These are phyloP conservation scores for Talaromyces adpressus DNA, from an alignment of 495 filamentous ascomycete genomes.

Conservation along the genomic window DNA sequence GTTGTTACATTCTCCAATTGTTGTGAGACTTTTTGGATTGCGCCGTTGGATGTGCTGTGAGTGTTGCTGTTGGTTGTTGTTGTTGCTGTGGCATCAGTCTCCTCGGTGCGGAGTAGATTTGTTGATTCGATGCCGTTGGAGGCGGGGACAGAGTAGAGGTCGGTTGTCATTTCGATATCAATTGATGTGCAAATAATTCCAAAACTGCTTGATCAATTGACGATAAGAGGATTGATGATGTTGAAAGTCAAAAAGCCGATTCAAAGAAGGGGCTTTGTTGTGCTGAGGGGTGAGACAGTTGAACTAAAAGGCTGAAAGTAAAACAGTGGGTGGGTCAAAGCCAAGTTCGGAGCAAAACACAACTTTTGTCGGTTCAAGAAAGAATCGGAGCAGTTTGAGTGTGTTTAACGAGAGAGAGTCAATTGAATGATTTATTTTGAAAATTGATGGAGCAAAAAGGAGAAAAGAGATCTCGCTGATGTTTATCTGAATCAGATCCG, in stretches of 20 bases:
- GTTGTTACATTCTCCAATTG: conserved; percentile 18
- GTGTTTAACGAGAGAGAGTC: not conserved
- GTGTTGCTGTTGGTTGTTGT: not conserved
- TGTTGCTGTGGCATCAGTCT: conserved; percentile 1
- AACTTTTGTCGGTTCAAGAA: not conserved
- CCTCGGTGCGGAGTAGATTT: not conserved
- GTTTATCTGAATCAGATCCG: not conserved
- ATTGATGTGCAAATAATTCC: too few species aligned
- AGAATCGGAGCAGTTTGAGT: not conserved
- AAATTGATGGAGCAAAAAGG: not conserved
- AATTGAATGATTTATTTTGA: not conserved
- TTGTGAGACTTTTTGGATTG: not conserved
- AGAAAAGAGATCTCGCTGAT: not conserved
- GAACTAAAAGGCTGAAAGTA: not conserved
- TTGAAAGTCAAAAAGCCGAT: not conserved
- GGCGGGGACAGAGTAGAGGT: conserved; percentile 7
- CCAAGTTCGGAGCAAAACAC: not conserved
- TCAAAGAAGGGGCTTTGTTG: conserved; percentile 4
- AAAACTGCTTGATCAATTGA: not conserved
- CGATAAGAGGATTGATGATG: not conserved
- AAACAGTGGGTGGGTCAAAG: not conserved
- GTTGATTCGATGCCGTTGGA: conserved; percentile 6
- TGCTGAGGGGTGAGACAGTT: not conserved
- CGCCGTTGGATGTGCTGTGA: conserved; percentile 6
- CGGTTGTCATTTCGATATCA: conserved; percentile 3